A percentile compares a stretch with the other conserved stretches of the same genome.
These are phyloP conservation scores for Forsythia viridissima DNA, from an alignment of 257 asterid genomes.

Conservation along the genomic window DNA sequence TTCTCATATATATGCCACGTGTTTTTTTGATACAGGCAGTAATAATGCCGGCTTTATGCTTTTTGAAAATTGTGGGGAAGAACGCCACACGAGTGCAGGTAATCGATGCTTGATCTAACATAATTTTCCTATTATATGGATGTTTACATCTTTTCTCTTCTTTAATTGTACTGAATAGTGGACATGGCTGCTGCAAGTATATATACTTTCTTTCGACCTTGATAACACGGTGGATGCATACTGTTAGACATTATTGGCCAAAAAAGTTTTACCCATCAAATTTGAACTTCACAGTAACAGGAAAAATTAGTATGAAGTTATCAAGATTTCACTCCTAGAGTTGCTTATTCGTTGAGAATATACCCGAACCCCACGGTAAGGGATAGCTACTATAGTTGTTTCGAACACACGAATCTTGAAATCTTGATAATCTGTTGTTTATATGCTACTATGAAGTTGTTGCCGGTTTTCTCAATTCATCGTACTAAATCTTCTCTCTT, in stretches of 20 bases:
- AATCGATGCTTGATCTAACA: neutral
- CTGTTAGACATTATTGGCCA: no score
- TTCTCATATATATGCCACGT: neutral
- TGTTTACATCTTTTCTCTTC: neutral
- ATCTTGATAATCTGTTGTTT: no score
- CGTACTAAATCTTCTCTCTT: neutral
- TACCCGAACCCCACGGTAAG: no score
- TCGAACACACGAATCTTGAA: no score
- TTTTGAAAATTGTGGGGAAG: constrained; percentile 58
- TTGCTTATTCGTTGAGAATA: neutral
- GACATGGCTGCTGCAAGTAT: neutral
- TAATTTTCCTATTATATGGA: neutral
- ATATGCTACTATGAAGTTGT: no score
- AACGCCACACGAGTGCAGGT: constrained; percentile 71
- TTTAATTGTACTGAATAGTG: neutral
- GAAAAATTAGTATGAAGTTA: no score
- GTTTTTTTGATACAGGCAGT: constrained; percentile 47
- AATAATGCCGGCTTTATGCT: constrained; percentile 71
- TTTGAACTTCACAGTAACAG: no score
- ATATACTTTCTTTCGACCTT: no score
- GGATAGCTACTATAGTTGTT: no score
- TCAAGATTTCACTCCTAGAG: no score
- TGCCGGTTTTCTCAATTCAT: neutral
- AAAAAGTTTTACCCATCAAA: no score
- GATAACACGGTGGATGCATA: no score